phyloP scores from a whole-genome alignment of 331 rosid genomes.

The Stylosanthes scabra region DNA sequence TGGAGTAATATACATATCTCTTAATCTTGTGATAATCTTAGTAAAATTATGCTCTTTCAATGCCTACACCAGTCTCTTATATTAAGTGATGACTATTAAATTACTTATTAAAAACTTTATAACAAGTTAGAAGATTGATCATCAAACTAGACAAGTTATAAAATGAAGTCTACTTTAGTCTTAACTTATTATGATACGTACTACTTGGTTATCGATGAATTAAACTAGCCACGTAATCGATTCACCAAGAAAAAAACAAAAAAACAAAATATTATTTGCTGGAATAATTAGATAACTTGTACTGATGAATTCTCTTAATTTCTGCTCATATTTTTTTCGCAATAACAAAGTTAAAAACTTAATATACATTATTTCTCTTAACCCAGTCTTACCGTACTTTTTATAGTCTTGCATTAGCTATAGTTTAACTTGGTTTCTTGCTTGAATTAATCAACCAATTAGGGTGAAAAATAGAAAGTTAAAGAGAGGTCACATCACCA shows the following conservation, averaged over 20 bases:
- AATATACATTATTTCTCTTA: too few species aligned
- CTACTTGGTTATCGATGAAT: constrained; percentile 9
- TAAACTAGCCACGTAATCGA: background rate
- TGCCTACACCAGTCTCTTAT: background rate
- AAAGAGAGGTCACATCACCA: background rate
- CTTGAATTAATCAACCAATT: constrained; percentile 24
- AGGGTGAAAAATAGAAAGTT: background rate
- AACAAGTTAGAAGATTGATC: background rate
- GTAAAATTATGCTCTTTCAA: too few species aligned
- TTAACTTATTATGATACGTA: background rate
- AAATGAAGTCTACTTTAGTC: too few species aligned
- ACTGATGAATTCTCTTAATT: background rate
- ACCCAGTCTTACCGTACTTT: background rate
- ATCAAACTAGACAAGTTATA: background rate
- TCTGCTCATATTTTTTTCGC: background rate
- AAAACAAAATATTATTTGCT: background rate
- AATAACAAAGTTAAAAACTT: too few species aligned
- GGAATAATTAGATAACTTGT: background rate
- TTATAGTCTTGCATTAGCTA: background rate
- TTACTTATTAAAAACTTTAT: background rate
- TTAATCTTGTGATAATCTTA: too few species aligned
- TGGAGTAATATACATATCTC: too few species aligned
- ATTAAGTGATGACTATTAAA: background rate
- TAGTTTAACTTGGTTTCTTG: constrained; percentile 36
- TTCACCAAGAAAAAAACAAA: background rate